Conservation (phyloP, 2,329 filamentous ascomycete genomes). For the Colletotrichum tropicale region DNA sequence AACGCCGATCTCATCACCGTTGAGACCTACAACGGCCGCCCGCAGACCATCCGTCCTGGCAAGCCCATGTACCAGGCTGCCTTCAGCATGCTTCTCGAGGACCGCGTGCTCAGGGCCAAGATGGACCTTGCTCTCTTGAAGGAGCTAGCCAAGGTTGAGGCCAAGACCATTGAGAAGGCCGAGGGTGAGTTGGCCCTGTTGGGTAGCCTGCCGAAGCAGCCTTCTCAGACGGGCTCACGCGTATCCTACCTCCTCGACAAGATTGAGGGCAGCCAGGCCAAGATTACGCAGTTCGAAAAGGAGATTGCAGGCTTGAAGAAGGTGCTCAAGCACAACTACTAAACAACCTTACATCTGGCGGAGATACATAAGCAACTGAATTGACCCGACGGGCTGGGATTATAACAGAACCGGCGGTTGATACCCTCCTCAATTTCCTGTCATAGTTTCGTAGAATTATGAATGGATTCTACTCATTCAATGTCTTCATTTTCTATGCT, state of each 20-base stretch:
- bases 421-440: neutral
- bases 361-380: neutral
- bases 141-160: constrained; percentile 75
- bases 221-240: constrained; percentile 68
- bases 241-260: constrained; percentile 77
- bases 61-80: constrained; percentile 87
- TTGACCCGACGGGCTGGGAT: neutral
- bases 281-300: constrained; percentile 74
- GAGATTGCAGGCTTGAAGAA: constrained; percentile 77
- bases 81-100: constrained; percentile 73
- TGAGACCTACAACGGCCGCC: constrained; percentile 74
- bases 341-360: neutral
- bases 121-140: constrained; percentile 74
- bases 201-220: constrained; percentile 73
- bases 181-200: constrained; percentile 78
- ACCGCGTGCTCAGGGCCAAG: constrained; percentile 74
- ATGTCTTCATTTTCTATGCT: rapidly evolving
- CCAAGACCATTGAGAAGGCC: constrained; percentile 74
- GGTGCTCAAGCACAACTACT: constrained; percentile 52
- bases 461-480: neutral
- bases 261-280: constrained; percentile 73
- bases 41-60: constrained; percentile 77
- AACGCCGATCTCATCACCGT: constrained; percentile 87
- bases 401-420: neutral
- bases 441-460: neutral